Conservation (phyloP, 2,329 filamentous ascomycete genomes). For the Aspergillus sp. region DNA sequence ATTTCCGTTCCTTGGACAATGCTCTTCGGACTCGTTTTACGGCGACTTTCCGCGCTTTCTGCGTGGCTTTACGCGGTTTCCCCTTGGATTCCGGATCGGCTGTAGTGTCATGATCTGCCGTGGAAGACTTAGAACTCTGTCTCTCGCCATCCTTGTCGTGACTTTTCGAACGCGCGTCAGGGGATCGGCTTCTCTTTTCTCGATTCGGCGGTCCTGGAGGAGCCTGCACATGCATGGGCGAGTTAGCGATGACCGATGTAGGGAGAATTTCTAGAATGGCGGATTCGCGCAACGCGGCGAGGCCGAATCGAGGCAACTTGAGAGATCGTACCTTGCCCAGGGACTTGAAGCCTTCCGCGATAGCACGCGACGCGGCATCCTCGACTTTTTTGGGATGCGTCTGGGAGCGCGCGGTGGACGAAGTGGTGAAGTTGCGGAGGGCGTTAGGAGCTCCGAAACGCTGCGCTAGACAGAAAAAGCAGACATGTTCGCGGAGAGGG, state of each 20-base stretch:
- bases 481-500: conserved; percentile 34
- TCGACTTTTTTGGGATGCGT: background rate
- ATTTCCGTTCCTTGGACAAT: background rate
- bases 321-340: conserved; percentile 6
- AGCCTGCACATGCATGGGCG: background rate
- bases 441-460: conserved; percentile 20
- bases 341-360: conserved; percentile 1
- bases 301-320: background rate
- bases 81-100: background rate
- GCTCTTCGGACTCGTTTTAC: background rate
- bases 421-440: conserved; percentile 25
- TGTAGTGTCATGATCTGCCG: background rate
- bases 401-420: conserved; percentile 15
- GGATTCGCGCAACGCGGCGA: too few species aligned
- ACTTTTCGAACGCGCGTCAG: background rate
- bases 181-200: background rate
- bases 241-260: too few species aligned
- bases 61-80: background rate
- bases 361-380: background rate
- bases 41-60: background rate
- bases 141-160: background rate
- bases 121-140: background rate
- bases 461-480: conserved; percentile 31
- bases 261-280: too few species aligned
- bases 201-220: background rate